Base-by-base conservation (phyloP, 2,329 filamentous ascomycete genomes). In the Aspergillus ochraceoroseus region DNA sequence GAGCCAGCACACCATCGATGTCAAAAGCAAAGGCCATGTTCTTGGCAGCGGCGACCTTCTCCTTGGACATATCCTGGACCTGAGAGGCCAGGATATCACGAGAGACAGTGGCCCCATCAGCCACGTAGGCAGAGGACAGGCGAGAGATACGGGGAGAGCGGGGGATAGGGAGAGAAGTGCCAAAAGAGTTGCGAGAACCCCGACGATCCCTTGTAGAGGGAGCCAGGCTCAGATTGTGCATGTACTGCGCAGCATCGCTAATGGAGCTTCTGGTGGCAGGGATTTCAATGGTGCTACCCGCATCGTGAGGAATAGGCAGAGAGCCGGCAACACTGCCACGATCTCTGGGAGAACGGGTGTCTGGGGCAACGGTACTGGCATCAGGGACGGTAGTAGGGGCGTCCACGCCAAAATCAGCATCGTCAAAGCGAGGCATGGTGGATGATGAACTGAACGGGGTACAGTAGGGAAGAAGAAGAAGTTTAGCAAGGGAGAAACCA, bases 11-110 rank as follows among this genome's bases (percentile, higher is more conserved):
- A 70, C 83, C 83, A 55, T 87, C 79, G 39, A 71, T 70, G 47
- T 71, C 68, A 58, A 88, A 89, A 55, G 82, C 84, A 51, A 88
- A 88, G 5, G 82, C 81, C 82, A 87, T 86, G 69, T 87, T 81
- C 74, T 87, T 87, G 43, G 82, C 83, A 43, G 75, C 74, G 19
- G 67, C 67, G 11, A 84, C 82, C 68, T 83, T 85, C 53, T 81
- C 75, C 41, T 74, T 65, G 52, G 76, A 72, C 49, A 86, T 70
- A 48, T 81, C 77, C 66, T 87, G 83, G 13, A 85, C 71, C 64
- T 85, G 82, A 2, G 80, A 77, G 25, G 79, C 80, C 46, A 87
- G 69, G 46, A 87, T 78, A 34, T 85, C 80, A 20, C 82, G 77
- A 3, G 79, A 37, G 70, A 66, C 47, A 71, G 77, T 50, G 74